A percentile compares a stretch with the other conserved stretches of the same genome.
phyloP scores from a whole-genome alignment of 805 yeast genomes.

The Wickerhamomyces chaumierensis region DNA sequence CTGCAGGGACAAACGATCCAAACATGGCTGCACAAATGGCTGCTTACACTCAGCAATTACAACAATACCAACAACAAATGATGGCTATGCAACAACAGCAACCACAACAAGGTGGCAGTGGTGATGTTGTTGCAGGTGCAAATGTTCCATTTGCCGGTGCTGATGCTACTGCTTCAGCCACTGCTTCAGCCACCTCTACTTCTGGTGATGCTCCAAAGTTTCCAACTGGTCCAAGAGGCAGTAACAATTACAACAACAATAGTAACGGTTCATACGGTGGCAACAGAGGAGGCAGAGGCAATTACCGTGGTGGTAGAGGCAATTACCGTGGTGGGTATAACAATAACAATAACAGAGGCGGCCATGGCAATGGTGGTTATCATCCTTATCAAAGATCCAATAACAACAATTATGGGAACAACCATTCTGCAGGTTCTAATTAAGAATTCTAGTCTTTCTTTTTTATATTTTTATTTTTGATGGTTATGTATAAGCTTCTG shows the following conservation, averaged over 20 bases:
- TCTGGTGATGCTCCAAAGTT: neutral
- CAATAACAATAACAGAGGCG: neutral
- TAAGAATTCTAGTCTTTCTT: too few relatives aligned
- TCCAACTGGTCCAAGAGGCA: conserved; percentile 7
- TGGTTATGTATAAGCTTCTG: too few relatives aligned
- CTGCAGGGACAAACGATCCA: conserved; percentile 3
- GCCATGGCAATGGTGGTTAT: conserved; percentile 23
- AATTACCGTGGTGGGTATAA: conserved; percentile 3
- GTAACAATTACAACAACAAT: conserved; percentile 21
- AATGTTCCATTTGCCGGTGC: conserved; percentile 3
- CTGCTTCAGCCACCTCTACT: too few relatives aligned
- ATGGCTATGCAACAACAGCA: neutral
- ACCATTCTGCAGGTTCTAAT: too few relatives aligned
- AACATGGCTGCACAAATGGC: conserved; percentile 17
- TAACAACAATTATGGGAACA: too few relatives aligned
- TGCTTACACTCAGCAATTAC: conserved; percentile 20
- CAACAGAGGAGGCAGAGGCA: conserved; percentile 3
- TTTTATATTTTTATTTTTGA: too few relatives aligned
- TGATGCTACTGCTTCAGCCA: neutral
- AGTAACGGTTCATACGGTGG: conserved; percentile 12
- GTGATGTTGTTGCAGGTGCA: conserved; percentile 7
- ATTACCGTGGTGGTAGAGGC: conserved; percentile 2
- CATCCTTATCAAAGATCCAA: conserved; percentile 26
- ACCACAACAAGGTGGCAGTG: conserved; percentile 2
- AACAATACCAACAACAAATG: conserved; percentile 3